These are phyloP conservation scores for Phoma herbarum DNA, from an alignment of 2,329 filamentous ascomycete genomes.

Conservation along the genomic window DNA sequence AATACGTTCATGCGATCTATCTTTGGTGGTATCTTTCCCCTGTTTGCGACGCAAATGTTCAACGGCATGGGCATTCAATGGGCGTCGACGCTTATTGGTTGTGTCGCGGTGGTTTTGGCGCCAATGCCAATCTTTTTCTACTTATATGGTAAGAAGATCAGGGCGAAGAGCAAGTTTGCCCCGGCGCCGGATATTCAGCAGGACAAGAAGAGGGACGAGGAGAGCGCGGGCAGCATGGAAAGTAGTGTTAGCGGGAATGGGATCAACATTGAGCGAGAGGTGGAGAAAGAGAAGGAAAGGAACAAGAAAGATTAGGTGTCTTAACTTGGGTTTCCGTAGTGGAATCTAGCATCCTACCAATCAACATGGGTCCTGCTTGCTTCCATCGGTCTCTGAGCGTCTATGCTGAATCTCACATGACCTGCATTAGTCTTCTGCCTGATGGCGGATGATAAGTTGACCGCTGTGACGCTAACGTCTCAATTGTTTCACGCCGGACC, in stretches of 20 bases:
- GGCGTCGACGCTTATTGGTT: slow-evolving; percentile 57
- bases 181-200: slow-evolving; percentile 53
- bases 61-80: slow-evolving; percentile 61
- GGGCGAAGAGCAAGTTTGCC: slow-evolving; percentile 55
- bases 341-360: too few species aligned
- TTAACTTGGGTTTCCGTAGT: too few species aligned
- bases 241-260: not conserved
- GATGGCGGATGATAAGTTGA: too few species aligned
- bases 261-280: not conserved
- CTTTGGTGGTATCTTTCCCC: slow-evolving; percentile 61
- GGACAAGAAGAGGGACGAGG: slow-evolving; percentile 48
- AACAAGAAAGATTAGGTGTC: slow-evolving; percentile 5
- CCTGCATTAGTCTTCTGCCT: too few species aligned
- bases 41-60: slow-evolving; percentile 66
- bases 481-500: too few species aligned
- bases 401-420: too few species aligned
- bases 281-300: slow-evolving; percentile 7
- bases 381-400: too few species aligned
- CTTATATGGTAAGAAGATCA: slow-evolving; percentile 54
- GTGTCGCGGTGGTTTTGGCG: slow-evolving; percentile 53
- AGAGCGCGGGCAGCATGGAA: slow-evolving; percentile 25
- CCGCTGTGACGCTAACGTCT: too few species aligned
- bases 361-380: too few species aligned
- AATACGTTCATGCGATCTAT: slow-evolving; percentile 64
- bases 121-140: slow-evolving; percentile 58